Evolutionary conservation across 179 eudicot genomes (phyloP).

Genomic region (Silene vulgaris): DNA sequence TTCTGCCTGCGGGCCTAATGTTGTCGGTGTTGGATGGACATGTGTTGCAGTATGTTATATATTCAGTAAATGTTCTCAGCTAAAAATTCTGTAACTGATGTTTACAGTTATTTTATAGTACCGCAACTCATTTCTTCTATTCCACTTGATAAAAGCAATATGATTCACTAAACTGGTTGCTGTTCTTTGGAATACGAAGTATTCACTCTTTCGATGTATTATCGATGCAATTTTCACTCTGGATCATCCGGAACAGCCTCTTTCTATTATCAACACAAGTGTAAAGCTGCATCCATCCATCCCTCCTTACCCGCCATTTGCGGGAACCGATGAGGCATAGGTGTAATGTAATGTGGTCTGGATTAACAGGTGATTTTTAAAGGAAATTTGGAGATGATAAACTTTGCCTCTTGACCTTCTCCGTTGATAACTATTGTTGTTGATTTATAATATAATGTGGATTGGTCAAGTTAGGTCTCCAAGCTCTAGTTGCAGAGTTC

Average conservation of each 20-base stretch:
- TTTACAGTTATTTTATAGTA: neutral
- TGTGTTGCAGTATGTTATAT: neutral
- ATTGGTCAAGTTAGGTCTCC: neutral
- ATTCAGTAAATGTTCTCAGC: neutral
- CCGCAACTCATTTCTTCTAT: neutral
- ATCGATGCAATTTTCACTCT: neutral
- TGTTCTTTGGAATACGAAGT: neutral
- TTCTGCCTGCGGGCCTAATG: neutral
- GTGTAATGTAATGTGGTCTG: neutral
- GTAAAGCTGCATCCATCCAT: no score
- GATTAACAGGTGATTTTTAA: neutral
- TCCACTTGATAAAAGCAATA: neutral
- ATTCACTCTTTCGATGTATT: neutral
- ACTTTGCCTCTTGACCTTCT: neutral
- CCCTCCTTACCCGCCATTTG: no score
- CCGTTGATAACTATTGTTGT: neutral
- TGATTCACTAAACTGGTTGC: no score
- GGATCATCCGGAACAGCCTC: neutral
- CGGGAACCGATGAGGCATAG: no score
- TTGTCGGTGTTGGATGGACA: neutral
- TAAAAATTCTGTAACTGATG: neutral
- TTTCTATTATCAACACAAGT: neutral
- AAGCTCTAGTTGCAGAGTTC: conserved; percentile 8
- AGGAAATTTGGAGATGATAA: neutral
- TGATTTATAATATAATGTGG: neutral